Base-by-base conservation (phyloP, 805 yeast species). In the Candida berthetii region DNA sequence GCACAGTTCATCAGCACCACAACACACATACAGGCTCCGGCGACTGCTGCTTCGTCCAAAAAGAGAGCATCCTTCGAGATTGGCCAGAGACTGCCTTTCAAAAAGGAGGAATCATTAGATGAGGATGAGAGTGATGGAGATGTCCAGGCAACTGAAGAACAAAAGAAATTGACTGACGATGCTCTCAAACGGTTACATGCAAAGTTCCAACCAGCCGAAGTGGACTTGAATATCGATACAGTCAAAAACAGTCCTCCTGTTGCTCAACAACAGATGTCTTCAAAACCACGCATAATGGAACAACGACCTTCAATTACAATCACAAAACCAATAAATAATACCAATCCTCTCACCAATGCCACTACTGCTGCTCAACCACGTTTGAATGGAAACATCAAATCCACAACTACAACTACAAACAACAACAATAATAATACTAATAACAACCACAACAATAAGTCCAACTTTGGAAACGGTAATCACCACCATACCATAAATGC, bases 1-100 rank as follows among this genome's bases (percentile, higher is more conserved):
- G 39, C 53, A 8, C 59, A 53, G 39, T 54, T 54, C 42, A 49
- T 55, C 35, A 55, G 57, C 35, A 53, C 62, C 3, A 56, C 58
- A 31, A 60, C 65, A 17, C 69, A 65, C 40, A 65, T 66, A 6
- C 71, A 66, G 43, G 66, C 70, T 3, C 71, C 69, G 2, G 69
- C 70, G 2, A 60, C 62, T 42, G 60, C 64, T 16, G 62, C 65
- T 1, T 58, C 64, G 4, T 48, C 64, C 22, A 62, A 51, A 45
- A 55, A 57, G 56, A 46, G 54, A 46, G 60, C 48, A 7, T 60
- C 55, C 15, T 54, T 47, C 40, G 61, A 52, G 39, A 56, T 53
- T 25, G 64, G 65, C 2, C 58, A 59, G 37, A 45, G 54, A 27
- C 44, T 62, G 41, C 71, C 71, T 0, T 65, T 65, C 43, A 57